These are phyloP conservation scores for Candida patagonica DNA, from an alignment of 805 yeast genomes.

Conservation along the genomic window DNA sequence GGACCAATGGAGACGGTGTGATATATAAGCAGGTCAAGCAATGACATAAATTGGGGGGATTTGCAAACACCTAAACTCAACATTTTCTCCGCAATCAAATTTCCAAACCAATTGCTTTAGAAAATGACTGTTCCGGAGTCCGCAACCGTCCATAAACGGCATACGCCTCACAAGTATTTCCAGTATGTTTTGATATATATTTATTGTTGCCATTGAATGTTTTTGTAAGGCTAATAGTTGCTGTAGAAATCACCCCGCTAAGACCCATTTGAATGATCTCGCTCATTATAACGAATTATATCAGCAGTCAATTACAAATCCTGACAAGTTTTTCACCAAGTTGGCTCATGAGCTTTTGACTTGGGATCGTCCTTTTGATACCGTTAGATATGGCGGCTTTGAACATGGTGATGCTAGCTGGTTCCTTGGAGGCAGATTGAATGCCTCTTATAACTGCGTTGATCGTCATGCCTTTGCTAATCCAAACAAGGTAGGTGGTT, in stretches of 20 bases:
- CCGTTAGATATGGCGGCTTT: conserved; percentile 54
- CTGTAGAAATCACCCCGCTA: conserved; percentile 36
- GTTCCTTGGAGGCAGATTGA: conserved; percentile 89
- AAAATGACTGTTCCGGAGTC: conserved; percentile 24
- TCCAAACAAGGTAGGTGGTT: conserved; percentile 53
- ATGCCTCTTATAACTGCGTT: conserved; percentile 88
- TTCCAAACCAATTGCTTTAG: too few species aligned
- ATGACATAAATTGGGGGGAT: too few species aligned
- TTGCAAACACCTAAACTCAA: too few species aligned
- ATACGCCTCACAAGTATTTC: conserved; percentile 19
- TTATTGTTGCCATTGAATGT: too few species aligned
- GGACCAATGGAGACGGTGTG: too few species aligned
- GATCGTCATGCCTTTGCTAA: conserved; percentile 88
- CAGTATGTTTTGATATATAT: conserved; percentile 7
- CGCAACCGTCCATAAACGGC: conserved; percentile 15
- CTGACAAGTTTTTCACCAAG: conserved; percentile 71
- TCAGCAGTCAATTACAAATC: conserved; percentile 66
- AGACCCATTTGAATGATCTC: conserved; percentile 50
- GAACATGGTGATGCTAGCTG: conserved; percentile 78
- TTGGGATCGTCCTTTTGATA: conserved; percentile 74
- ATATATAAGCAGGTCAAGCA: too few species aligned
- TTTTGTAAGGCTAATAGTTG: not conserved
- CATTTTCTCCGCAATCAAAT: too few species aligned
- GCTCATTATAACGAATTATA: conserved; percentile 65
- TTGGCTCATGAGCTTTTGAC: conserved; percentile 61